Evolutionary conservation across 371 early-diverging fungal genomes (phyloP).

Genomic region (Funneliformis caledonium): DNA sequence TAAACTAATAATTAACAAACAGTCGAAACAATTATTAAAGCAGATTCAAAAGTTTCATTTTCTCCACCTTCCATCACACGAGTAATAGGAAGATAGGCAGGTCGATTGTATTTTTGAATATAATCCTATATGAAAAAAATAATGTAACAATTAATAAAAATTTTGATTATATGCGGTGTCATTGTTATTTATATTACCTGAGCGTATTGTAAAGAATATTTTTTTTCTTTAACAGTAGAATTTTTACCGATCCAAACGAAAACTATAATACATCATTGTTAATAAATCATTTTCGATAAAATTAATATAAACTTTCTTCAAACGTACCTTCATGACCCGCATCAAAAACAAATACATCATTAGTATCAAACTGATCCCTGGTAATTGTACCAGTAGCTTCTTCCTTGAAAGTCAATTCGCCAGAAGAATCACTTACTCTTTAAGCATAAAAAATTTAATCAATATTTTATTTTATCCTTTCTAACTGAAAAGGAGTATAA

Average conservation of each 20-base stretch:
- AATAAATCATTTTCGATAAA: not conserved
- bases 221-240: constrained; percentile 27
- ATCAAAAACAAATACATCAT: constrained; percentile 39
- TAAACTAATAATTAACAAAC: not conserved
- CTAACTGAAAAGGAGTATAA: not conserved
- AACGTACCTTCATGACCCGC: constrained; percentile 23
- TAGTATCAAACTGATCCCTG: constrained; percentile 28
- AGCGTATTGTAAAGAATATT: constrained; percentile 34
- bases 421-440: constrained; percentile 37
- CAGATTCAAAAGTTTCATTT: constrained; percentile 37
- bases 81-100: constrained; percentile 25
- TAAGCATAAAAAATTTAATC: not conserved
- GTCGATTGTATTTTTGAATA: constrained; percentile 27
- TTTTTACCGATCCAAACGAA: constrained; percentile 35
- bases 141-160: not conserved
- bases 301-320: not conserved
- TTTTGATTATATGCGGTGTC: not conserved
- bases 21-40: not conserved
- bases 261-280: constrained; percentile 5
- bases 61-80: constrained; percentile 37
- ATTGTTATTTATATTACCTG: constrained; percentile 25
- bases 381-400: constrained; percentile 9
- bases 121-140: constrained; percentile 24
- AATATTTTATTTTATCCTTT: not conserved
- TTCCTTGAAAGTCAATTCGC: constrained; percentile 26